A percentile compares a stretch with the other conserved stretches of the same genome.
phyloP scores from a whole-genome alignment of 805 yeast genomes.

The Starmerella apis region DNA sequence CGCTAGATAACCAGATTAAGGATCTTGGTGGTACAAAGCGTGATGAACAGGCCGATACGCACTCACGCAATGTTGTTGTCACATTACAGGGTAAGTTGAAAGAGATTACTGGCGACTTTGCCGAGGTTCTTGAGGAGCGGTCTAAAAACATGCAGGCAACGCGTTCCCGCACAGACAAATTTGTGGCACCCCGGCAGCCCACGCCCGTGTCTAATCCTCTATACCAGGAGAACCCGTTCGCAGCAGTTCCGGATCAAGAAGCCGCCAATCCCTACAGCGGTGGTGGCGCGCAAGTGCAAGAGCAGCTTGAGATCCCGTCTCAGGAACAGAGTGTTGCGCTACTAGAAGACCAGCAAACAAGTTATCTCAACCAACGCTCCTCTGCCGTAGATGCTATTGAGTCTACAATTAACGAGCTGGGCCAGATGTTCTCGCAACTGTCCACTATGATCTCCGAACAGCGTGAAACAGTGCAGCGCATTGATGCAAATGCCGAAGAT shows the following conservation, averaged over 20 bases:
- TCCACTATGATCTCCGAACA: slow-evolving; percentile 98
- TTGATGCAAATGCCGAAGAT: slow-evolving; percentile 91
- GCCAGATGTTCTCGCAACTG: slow-evolving; percentile 83
- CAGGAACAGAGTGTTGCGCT: slow-evolving; percentile 74
- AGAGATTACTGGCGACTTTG: slow-evolving; percentile 84
- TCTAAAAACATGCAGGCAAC: slow-evolving; percentile 73
- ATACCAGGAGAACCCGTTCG: slow-evolving; percentile 27
- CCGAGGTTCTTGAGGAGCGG: slow-evolving; percentile 76
- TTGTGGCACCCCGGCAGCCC: slow-evolving; percentile 42
- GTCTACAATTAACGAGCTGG: slow-evolving; percentile 93
- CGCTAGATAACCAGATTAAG: slow-evolving; percentile 44
- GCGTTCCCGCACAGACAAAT: slow-evolving; percentile 73
- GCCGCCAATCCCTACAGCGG: neutral
- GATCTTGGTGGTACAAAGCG: slow-evolving; percentile 27
- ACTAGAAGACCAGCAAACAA: slow-evolving; percentile 70
- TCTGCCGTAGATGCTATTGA: slow-evolving; percentile 93
- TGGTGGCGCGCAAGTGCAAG: slow-evolving; percentile 8
- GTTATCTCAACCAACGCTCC: slow-evolving; percentile 72
- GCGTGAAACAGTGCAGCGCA: slow-evolving; percentile 90
- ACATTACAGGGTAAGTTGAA: slow-evolving; percentile 80
- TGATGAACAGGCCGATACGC: slow-evolving; percentile 52
- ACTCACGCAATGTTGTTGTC: slow-evolving; percentile 77
- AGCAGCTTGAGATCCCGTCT: slow-evolving; percentile 56
- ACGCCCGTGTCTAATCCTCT: slow-evolving; percentile 31
- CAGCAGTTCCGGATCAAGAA: slow-evolving; percentile 9